These are phyloP conservation scores for Aspergillus ostianus DNA, from an alignment of 495 filamentous ascomycete genomes.

Conservation along the genomic window DNA sequence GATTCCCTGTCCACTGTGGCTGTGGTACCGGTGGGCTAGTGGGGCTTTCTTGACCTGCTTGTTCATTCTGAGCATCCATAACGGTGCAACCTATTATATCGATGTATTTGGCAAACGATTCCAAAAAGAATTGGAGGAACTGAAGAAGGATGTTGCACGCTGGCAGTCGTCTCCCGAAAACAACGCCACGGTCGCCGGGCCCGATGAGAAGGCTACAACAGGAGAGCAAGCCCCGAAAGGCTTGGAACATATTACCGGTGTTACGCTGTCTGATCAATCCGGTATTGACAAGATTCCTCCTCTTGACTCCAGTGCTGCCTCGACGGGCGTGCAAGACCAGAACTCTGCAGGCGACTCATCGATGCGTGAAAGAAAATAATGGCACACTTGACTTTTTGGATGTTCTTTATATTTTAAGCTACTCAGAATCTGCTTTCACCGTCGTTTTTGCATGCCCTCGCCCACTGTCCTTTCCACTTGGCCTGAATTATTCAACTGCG, in stretches of 20 bases:
- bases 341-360: slow-evolving; percentile 9
- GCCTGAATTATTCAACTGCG: not conserved
- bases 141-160: slow-evolving; percentile 85
- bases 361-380: slow-evolving; percentile 26
- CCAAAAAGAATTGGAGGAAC: slow-evolving; percentile 89
- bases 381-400: not conserved
- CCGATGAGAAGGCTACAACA: slow-evolving; percentile 21
- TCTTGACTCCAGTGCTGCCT: slow-evolving; percentile 32
- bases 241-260: slow-evolving; percentile 1
- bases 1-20: slow-evolving; percentile 92
- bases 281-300: slow-evolving; percentile 44
- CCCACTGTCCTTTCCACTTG: not conserved
- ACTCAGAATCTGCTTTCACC: not conserved
- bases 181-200: slow-evolving; percentile 19
- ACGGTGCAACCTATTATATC: slow-evolving; percentile 95
- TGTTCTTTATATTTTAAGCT: not conserved
- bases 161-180: slow-evolving; percentile 66
- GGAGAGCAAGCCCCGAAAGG: slow-evolving; percentile 15
- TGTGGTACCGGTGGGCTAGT: slow-evolving; percentile 82
- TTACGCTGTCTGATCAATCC: slow-evolving; percentile 27
- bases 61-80: slow-evolving; percentile 90
- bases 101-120: slow-evolving; percentile 96
- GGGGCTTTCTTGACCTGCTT: slow-evolving; percentile 71
- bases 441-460: not conserved
- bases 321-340: slow-evolving; percentile 25